Percentiles rank a stretch among this genome's conserved stretches.
These are phyloP conservation scores for Protomyces gravidus DNA, from an alignment of 1,139 yeast genomes.

Conservation along the genomic window DNA sequence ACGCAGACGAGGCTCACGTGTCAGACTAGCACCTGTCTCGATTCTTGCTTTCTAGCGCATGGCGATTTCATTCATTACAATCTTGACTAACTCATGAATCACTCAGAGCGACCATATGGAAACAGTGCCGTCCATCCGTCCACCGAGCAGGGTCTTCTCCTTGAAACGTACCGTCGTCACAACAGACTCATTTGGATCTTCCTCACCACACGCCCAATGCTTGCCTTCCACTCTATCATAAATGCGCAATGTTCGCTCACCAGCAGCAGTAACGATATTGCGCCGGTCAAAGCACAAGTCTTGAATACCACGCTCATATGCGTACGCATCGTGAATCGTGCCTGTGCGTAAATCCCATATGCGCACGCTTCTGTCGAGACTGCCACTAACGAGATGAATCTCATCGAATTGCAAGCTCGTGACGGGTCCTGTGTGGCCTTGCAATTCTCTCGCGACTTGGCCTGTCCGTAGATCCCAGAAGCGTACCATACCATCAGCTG, in stretches of 20 bases:
- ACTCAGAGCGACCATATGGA: constrained; percentile 48
- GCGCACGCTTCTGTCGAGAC: constrained; percentile 59
- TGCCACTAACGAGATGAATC: constrained; percentile 58
- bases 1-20: not conserved
- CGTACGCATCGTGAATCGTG: constrained; percentile 55
- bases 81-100: not conserved
- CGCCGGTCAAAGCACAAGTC: constrained; percentile 55
- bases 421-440: constrained; percentile 69
- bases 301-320: constrained; percentile 52
- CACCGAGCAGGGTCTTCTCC: constrained; percentile 62
- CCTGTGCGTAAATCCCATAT: constrained; percentile 74
- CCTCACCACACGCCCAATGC: constrained; percentile 53
- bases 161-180: constrained; percentile 48
- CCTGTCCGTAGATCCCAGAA: constrained; percentile 73
- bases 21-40: not conserved
- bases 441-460: constrained; percentile 58
- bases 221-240: constrained; percentile 53
- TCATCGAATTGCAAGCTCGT: constrained; percentile 68
- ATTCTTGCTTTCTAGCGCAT: not conserved
- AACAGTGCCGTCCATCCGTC: constrained; percentile 54
- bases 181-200: constrained; percentile 38
- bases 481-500: constrained; percentile 68
- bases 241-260: constrained; percentile 51
- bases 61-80: not conserved
- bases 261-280: constrained; percentile 52